Evolutionary conservation across 2,329 filamentous ascomycete species (phyloP).

Genomic region (Hirsutella rhossiliensis): DNA sequence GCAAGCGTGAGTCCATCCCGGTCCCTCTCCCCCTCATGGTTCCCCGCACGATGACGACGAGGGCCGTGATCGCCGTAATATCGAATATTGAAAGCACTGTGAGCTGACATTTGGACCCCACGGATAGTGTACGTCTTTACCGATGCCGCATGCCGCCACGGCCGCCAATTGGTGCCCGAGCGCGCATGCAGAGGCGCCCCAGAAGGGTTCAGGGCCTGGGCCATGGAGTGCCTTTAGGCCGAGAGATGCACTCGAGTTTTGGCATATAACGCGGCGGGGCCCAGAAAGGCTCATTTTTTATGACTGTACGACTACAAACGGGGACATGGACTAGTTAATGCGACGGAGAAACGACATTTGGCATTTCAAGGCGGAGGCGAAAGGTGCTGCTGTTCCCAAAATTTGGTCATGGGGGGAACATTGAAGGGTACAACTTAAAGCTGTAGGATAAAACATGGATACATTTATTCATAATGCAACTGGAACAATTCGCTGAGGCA

Average conservation of each 20-base stretch:
- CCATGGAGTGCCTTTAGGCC: constrained; percentile 3
- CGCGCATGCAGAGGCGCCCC: constrained; percentile 1
- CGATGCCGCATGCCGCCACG: constrained; percentile 3
- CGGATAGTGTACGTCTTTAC: constrained; percentile 7
- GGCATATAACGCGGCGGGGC: neutral
- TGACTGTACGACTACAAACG: neutral
- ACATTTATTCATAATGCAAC: no score
- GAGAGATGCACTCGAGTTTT: neutral
- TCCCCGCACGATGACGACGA: no score
- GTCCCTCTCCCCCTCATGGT: neutral
- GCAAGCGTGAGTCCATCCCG: constrained; percentile 6
- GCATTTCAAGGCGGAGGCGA: no score
- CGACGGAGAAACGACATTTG: no score
- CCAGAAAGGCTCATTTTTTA: neutral
- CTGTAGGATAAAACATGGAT: no score
- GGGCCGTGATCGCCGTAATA: neutral
- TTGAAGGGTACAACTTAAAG: no score
- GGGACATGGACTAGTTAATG: neutral
- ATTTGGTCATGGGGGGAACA: no score
- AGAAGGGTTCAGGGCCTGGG: constrained; percentile 4
- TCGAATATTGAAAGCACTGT: neutral
- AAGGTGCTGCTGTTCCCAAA: no score
- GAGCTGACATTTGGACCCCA: neutral
- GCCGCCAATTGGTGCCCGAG: neutral
- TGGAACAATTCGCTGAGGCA: no score